phyloP scores from a whole-genome alignment of 306 rosid genomes.

The Vigna trinervia region DNA sequence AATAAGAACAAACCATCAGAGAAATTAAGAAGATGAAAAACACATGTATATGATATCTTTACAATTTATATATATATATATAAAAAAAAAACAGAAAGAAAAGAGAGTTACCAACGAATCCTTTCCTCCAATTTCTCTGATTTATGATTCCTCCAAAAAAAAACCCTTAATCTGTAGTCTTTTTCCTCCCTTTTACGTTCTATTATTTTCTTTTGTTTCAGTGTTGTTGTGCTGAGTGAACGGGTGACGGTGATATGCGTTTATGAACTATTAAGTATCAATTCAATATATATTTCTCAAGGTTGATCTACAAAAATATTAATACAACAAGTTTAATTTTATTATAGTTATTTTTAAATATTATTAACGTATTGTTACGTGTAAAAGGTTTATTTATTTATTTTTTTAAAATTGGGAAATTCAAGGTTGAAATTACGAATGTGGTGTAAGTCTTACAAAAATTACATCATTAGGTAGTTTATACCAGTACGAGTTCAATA shows the following conservation, averaged over 20 bases:
- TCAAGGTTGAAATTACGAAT: no score
- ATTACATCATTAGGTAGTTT: no score
- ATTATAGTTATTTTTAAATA: no score
- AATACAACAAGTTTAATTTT: no score
- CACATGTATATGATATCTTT: background rate
- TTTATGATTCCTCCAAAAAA: conserved; percentile 29
- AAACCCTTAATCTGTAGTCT: background rate
- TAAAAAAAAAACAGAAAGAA: no score
- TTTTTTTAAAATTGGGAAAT: no score
- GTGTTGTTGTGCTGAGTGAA: background rate
- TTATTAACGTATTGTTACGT: no score
- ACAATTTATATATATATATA: background rate
- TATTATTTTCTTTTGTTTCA: background rate
- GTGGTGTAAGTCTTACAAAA: no score
- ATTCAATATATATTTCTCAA: no score
- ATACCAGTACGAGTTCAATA: no score
- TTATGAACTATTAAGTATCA: background rate
- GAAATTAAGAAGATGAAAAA: background rate
- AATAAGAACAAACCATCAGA: background rate
- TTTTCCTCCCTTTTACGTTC: background rate
- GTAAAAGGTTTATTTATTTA: no score
- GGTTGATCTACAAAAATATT: no score
- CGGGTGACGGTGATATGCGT: background rate
- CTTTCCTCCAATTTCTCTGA: background rate
- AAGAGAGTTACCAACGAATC: background rate